A percentile compares a stretch with the other conserved stretches of the same genome.
These are phyloP conservation scores for Bruguiera hainesii DNA, from an alignment of 441 rosid species.

Conservation along the genomic window DNA sequence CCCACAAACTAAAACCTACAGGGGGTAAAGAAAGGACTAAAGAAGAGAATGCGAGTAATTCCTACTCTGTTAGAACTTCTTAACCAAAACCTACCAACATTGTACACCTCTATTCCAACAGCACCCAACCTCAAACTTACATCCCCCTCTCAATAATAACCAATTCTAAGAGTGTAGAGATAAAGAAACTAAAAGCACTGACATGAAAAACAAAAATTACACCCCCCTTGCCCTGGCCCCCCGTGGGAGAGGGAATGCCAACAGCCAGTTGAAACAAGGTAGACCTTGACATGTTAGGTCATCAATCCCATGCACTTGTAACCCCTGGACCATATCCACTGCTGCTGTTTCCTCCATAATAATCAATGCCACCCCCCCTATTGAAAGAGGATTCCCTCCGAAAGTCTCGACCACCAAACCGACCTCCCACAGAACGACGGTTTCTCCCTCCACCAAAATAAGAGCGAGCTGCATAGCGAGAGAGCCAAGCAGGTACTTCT, in stretches of 20 bases:
- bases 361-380: conserved; percentile 39
- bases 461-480: conserved; percentile 65
- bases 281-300: conserved; percentile 10
- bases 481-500: conserved; percentile 91
- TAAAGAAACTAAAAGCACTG: conserved; percentile 8
- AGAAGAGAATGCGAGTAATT: conserved; percentile 20
- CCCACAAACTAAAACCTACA: conserved; percentile 17
- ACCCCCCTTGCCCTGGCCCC: neutral
- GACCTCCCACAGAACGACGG: conserved; percentile 68
- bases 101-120: conserved; percentile 32
- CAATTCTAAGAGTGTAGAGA: conserved; percentile 26
- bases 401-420: conserved; percentile 67
- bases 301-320: conserved; percentile 78
- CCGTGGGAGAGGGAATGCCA: conserved; percentile 6
- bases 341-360: conserved; percentile 29
- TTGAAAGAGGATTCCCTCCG: conserved; percentile 52
- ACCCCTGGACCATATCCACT: conserved; percentile 35
- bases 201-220: neutral
- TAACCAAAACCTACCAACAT: conserved; percentile 25
- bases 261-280: conserved; percentile 19
- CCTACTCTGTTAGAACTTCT: conserved; percentile 30
- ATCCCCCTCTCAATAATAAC: conserved; percentile 26
- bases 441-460: conserved; percentile 51
- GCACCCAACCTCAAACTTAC: conserved; percentile 21
- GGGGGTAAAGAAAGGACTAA: neutral